Conservation (phyloP, 2,329 filamentous ascomycete species). For the Aspergillus unguis region DNA sequence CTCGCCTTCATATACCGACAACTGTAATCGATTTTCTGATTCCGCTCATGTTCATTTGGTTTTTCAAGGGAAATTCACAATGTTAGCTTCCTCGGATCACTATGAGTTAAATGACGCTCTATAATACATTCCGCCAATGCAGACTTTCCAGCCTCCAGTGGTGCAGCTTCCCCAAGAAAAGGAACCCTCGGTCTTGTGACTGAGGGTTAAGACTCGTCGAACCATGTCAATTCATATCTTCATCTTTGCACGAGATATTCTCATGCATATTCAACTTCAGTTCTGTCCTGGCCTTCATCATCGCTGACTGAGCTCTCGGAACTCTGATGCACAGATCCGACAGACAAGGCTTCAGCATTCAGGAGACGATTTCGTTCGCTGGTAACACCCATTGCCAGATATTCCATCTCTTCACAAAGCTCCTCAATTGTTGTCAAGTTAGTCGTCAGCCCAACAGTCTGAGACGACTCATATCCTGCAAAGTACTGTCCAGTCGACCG, state of each 20-base stretch:
- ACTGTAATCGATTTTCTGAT: not conserved
- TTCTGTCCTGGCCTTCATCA: not conserved
- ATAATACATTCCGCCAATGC: too few relatives aligned
- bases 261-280: not conserved
- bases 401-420: constrained; percentile 2
- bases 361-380: not conserved
- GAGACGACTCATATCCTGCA: not conserved
- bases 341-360: not conserved
- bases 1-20: not conserved
- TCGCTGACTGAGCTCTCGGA: not conserved
- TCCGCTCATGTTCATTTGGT: too few relatives aligned
- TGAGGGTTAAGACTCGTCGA: too few relatives aligned
- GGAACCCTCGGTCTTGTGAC: too few relatives aligned
- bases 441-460: not conserved
- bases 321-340: not conserved
- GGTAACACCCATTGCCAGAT: not conserved
- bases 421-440: constrained; percentile 9
- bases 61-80: too few relatives aligned
- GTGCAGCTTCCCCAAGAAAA: too few relatives aligned
- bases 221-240: too few relatives aligned
- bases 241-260: too few relatives aligned
- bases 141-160: too few relatives aligned
- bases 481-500: not conserved
- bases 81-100: too few relatives aligned
- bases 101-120: too few relatives aligned